Evolutionary conservation across 2,329 filamentous ascomycete genomes (phyloP).

Genomic region (Blastomyces parvus): DNA sequence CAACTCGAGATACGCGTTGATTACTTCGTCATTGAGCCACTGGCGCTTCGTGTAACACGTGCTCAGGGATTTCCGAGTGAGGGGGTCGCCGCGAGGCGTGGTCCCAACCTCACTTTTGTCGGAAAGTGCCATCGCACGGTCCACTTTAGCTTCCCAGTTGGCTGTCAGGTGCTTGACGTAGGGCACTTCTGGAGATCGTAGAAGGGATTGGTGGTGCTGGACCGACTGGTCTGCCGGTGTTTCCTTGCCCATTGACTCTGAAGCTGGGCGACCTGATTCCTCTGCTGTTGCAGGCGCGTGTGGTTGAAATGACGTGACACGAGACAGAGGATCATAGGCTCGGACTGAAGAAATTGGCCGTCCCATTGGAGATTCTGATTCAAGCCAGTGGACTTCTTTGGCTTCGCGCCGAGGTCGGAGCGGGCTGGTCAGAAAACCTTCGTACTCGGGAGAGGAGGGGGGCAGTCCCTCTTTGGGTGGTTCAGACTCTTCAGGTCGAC

Average conservation of each 20-base stretch:
- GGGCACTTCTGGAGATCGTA: constrained; percentile 20
- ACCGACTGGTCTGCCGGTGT: not conserved
- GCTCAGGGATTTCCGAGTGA: constrained; percentile 29
- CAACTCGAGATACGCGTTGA: constrained; percentile 38
- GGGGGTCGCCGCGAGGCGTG: constrained; percentile 28
- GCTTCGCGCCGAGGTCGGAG: not conserved
- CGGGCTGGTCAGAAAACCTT: not conserved
- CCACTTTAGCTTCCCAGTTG: constrained; percentile 30
- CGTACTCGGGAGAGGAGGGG: not conserved
- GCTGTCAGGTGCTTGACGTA: constrained; percentile 28
- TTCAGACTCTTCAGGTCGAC: not conserved
- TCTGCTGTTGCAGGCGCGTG: not conserved
- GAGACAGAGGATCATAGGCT: constrained; percentile 13
- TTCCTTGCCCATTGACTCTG: constrained; percentile 7
- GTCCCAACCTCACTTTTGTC: constrained; percentile 23
- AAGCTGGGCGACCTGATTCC: constrained; percentile 7
- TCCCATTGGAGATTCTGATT: constrained; percentile 11
- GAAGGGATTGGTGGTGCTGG: constrained; percentile 3
- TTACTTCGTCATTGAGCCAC: constrained; percentile 41
- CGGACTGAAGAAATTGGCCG: constrained; percentile 14
- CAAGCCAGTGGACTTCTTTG: constrained; percentile 10
- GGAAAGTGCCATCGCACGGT: constrained; percentile 23
- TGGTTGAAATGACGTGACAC: constrained; percentile 3
- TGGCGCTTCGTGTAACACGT: constrained; percentile 29
- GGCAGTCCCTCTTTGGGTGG: not conserved